phyloP scores from a whole-genome alignment of 164 flowering plant genomes.

The Macadamia integrifolia region DNA sequence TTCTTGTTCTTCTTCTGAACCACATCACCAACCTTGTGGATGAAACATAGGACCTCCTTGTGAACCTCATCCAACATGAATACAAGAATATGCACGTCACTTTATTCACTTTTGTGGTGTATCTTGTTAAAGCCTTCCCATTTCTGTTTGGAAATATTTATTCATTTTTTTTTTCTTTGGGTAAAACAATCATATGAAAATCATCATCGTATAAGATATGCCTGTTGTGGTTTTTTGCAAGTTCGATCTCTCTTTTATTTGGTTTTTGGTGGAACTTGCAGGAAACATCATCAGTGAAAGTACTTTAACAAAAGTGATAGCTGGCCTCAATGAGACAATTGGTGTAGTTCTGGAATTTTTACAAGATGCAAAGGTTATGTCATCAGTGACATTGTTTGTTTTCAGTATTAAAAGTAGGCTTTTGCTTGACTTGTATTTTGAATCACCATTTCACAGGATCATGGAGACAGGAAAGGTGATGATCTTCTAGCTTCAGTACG shows the following conservation, averaged over 20 bases:
- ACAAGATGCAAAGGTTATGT: slow-evolving; percentile 86
- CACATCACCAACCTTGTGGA: neutral
- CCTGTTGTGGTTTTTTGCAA: too few relatives aligned
- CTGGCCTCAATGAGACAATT: slow-evolving; percentile 75
- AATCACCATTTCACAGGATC: slow-evolving; percentile 46
- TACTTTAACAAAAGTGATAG: slow-evolving; percentile 52
- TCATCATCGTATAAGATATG: neutral
- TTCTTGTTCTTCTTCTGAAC: too few relatives aligned
- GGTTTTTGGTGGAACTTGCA: slow-evolving; percentile 16
- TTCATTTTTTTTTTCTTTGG: neutral
- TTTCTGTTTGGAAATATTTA: slow-evolving; percentile 3
- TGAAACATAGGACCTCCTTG: too few relatives aligned
- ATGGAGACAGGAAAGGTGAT: slow-evolving; percentile 74
- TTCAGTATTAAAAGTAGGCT: neutral
- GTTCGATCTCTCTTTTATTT: neutral
- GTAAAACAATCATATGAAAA: neutral
- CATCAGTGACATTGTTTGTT: neutral
- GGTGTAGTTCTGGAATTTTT: slow-evolving; percentile 70
- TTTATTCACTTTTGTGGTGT: too few relatives aligned
- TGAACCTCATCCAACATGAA: too few relatives aligned
- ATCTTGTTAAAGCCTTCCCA: neutral
- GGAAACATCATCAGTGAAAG: slow-evolving; percentile 45
- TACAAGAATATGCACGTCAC: too few relatives aligned
- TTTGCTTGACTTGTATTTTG: neutral
- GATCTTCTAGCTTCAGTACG: slow-evolving; percentile 95